These are phyloP conservation scores for Ceriops zippeliana DNA, from an alignment of 345 rosid species.

Conservation along the genomic window DNA sequence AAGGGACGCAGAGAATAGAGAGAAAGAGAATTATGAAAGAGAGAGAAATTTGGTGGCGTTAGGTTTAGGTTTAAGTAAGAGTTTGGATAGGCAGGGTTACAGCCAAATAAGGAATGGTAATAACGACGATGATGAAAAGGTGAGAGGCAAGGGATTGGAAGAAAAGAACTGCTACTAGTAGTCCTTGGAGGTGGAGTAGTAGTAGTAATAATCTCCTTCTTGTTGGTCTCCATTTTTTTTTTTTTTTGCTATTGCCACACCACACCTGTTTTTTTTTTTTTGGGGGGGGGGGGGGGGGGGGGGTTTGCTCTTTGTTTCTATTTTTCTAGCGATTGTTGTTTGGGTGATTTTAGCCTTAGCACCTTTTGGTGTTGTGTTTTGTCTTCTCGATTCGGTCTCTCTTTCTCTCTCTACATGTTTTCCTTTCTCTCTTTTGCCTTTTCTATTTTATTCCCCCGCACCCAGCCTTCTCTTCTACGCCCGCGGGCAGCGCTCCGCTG, in stretches of 20 bases:
- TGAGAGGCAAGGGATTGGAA: conserved; percentile 37
- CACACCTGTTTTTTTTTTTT: conserved; percentile 22
- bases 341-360: conserved; percentile 9
- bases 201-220: conserved; percentile 39
- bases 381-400: conserved; percentile 23
- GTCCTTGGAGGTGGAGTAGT: too few relatives aligned
- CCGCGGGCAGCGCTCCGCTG: conserved; percentile 33
- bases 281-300: too few relatives aligned
- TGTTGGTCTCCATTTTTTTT: conserved; percentile 54
- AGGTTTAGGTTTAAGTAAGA: conserved; percentile 7
- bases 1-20: neutral
- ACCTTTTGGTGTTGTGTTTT: neutral
- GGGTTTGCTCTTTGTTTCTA: conserved; percentile 18
- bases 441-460: conserved; percentile 15
- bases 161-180: conserved; percentile 12
- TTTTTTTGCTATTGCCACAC: conserved; percentile 62
- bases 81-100: conserved; percentile 28
- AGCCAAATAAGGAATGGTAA: conserved; percentile 35
- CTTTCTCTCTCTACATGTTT: neutral
- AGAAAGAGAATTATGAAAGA: conserved; percentile 3
- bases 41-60: conserved; percentile 6
- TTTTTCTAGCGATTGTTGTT: neutral
- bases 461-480: conserved; percentile 17
- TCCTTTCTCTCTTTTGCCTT: conserved; percentile 6
- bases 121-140: conserved; percentile 28